A percentile compares a stretch with the other conserved stretches of the same genome.
Evolutionary conservation across 371 early-diverging fungal species (phyloP).

Genomic region (Actinomortierella wolfii): DNA sequence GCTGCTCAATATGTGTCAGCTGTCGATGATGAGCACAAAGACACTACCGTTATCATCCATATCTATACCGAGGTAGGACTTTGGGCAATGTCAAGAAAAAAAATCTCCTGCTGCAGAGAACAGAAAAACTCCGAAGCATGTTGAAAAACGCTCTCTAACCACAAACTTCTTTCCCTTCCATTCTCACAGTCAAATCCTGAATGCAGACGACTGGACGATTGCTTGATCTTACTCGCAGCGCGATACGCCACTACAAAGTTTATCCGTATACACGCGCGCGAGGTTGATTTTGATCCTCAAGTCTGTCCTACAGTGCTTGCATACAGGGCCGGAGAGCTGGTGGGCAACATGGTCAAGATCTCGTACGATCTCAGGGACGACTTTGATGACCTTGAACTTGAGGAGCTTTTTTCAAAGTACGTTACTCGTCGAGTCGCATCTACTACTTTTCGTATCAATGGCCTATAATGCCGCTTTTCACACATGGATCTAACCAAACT

Average conservation of each 20-base stretch:
- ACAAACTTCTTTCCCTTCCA: neutral
- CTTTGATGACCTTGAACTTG: constrained; percentile 29
- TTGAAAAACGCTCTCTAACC: neutral
- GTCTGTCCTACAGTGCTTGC: constrained; percentile 43
- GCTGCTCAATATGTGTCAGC: constrained; percentile 34
- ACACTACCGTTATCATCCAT: constrained; percentile 34
- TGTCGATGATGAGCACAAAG: constrained; percentile 35
- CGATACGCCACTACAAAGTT: constrained; percentile 43
- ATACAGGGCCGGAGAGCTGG: constrained; percentile 36
- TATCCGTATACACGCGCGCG: constrained; percentile 36
- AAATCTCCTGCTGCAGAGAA: no score
- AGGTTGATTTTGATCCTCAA: constrained; percentile 42
- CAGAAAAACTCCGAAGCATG: no score
- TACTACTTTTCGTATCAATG: neutral
- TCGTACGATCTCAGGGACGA: constrained; percentile 27
- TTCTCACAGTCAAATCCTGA: constrained; percentile 13
- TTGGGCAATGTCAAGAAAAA: no score
- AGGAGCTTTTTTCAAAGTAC: constrained; percentile 39
- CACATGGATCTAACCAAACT: neutral
- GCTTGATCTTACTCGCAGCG: constrained; percentile 29
- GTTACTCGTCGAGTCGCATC: neutral
- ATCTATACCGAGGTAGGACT: constrained; percentile 31
- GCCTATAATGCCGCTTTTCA: neutral
- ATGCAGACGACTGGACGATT: constrained; percentile 37
- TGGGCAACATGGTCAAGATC: constrained; percentile 45